A percentile compares a stretch with the other conserved stretches of the same genome.
Conservation (phyloP, 495 filamentous ascomycete genomes). For the Aspergillus bertholletiae region DNA sequence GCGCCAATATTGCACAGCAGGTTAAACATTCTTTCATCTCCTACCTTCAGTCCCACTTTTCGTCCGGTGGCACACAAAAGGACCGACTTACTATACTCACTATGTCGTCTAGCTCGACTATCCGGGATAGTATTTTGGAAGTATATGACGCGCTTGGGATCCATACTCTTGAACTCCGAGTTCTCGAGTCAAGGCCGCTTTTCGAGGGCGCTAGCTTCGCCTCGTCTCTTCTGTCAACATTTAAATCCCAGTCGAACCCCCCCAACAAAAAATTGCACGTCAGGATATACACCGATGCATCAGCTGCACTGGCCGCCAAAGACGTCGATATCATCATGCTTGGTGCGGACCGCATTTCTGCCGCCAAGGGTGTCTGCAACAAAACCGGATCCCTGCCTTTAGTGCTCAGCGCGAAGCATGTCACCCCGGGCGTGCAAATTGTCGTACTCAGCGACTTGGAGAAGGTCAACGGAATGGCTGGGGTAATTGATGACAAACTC, state of each 20-base stretch:
- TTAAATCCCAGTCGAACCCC: slow-evolving; percentile 17
- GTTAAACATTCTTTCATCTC: slow-evolving; percentile 33
- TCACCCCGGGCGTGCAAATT: slow-evolving; percentile 40
- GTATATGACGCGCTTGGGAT: slow-evolving; percentile 23
- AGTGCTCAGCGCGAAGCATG: slow-evolving; percentile 45
- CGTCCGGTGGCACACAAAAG: slow-evolving; percentile 14
- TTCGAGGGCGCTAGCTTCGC: slow-evolving; percentile 61
- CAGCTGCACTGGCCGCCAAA: slow-evolving; percentile 46
- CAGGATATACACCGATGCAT: slow-evolving; percentile 59
- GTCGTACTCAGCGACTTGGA: slow-evolving; percentile 55
- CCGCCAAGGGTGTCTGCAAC: slow-evolving; percentile 54
- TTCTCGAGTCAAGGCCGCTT: slow-evolving; percentile 64
- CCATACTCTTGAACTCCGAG: slow-evolving; percentile 45
- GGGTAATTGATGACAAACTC: slow-evolving; percentile 26
- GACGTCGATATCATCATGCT: slow-evolving; percentile 53
- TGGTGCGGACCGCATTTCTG: slow-evolving; percentile 60
- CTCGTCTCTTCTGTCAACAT: slow-evolving; percentile 35
- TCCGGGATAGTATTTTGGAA: slow-evolving; percentile 39
- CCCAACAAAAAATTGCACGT: slow-evolving; percentile 27
- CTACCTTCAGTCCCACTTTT: slow-evolving; percentile 31
- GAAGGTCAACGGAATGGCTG: slow-evolving; percentile 52
- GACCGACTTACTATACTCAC: slow-evolving; percentile 49
- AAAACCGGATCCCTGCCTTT: slow-evolving; percentile 62
- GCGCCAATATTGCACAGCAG: slow-evolving; percentile 17
- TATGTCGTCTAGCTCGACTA: slow-evolving; percentile 59